Evolutionary conservation across 148 eudicot species (phyloP), one percentile per base, ranked within the genome.

Genomic region (Polygonum aviculare): DNA sequence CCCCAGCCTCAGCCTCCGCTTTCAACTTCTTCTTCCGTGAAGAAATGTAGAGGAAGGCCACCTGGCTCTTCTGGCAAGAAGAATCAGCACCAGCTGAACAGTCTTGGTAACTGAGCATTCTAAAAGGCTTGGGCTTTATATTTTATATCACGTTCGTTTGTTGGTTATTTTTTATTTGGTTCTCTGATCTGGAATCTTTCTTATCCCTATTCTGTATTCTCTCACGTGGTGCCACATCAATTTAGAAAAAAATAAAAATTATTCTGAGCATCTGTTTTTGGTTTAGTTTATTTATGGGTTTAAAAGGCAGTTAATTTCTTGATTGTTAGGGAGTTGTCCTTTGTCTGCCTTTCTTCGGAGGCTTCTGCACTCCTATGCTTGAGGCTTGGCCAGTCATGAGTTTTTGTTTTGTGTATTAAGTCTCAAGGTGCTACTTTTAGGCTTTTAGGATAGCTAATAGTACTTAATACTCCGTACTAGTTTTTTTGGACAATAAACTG

Each of bases 41-140:
- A 79, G 80, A 88, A 80, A 79, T 21, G 74, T 0, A 84, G 89
- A 71, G 89, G 91, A 4, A 78, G 91, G 16, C 91, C 89, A 1
- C 87, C 78, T 67, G 91, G 91, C 31, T 26, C 31, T 54, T 74
- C 89, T 1, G 76, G 78, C 12, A 81, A 79, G 70, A 84, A 76
- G 78, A 78, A 76, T 36, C 78, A 82, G 41, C 65, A 72, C 26
- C 71, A 44, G 60, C 55, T 31, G 36, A 65, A 65, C 44, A 36
- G 15, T 65, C 41, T 65, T 14, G 71, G 71, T 65, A 65, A 65
- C 16, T 9, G 10, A 65, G 36, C 26, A 60, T 60, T 60, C 67
- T 60, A 60, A 55, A 55, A 7, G 10, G 7, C 31, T 21, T 21
- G 10, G 22, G 2, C 31, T 55, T 19, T 7, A n/a, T 55, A 14